Percentiles rank a stretch among this genome's conserved stretches.
These are phyloP conservation scores for Canavalia ensiformis DNA, from an alignment of 306 rosid genomes.

Conservation along the genomic window DNA sequence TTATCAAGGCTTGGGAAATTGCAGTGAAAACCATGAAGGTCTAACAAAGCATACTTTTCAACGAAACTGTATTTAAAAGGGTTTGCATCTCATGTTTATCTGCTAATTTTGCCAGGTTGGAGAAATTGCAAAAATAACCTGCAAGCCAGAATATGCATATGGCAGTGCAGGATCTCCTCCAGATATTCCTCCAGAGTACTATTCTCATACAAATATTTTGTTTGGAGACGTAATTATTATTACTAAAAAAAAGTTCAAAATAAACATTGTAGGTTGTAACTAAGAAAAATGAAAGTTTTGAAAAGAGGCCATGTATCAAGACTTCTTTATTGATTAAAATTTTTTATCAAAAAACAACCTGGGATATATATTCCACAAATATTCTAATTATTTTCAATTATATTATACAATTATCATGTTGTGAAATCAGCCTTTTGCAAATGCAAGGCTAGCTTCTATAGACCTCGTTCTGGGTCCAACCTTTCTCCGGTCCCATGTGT, in stretches of 20 bases:
- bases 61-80: not conserved
- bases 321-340: not conserved
- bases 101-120: conserved; percentile 46
- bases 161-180: conserved; percentile 97
- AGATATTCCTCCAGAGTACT: conserved; percentile 92
- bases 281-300: not conserved
- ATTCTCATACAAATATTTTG: conserved; percentile 8
- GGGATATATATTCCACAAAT: conserved; percentile 18
- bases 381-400: conserved; percentile 22
- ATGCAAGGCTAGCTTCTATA: not conserved
- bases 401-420: not conserved
- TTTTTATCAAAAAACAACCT: not conserved
- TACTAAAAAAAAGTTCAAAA: not conserved
- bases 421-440: not conserved
- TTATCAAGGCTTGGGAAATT: conserved; percentile 96
- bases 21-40: conserved; percentile 98
- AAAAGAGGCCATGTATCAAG: not conserved
- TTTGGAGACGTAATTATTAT: conserved; percentile 3
- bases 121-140: conserved; percentile 85
- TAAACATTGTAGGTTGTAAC: not conserved
- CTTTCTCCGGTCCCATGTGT: too few species aligned
- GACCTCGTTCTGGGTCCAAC: not conserved
- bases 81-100: conserved; percentile 39
- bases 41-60: not conserved
- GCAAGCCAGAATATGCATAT: conserved; percentile 95